Conservation (phyloP, 1,284 basidiomycete species). For the Grifola frondosa region DNA sequence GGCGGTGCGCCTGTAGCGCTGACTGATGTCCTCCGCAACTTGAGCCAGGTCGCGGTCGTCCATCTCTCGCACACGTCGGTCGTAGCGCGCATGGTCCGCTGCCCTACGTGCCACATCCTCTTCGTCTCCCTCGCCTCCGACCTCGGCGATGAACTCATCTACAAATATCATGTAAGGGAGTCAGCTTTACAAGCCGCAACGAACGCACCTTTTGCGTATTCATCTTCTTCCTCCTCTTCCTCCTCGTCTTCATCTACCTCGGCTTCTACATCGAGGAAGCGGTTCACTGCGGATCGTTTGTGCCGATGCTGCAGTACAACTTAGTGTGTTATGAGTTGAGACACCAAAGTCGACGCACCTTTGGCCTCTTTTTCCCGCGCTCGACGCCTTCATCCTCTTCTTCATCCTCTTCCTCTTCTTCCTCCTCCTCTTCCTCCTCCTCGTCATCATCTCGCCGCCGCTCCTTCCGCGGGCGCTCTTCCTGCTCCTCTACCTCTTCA, state of each 20-base stretch:
- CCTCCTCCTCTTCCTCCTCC: conserved; percentile 52
- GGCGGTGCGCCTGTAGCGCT: conserved; percentile 74
- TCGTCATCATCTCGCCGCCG: conserved; percentile 45
- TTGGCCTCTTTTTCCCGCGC: conserved; percentile 53
- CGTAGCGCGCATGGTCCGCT: conserved; percentile 76
- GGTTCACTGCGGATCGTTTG: conserved; percentile 63
- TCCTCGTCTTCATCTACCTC: conserved; percentile 95
- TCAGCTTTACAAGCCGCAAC: not conserved
- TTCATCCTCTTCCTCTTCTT: conserved; percentile 42
- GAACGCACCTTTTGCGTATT: conserved; percentile 66
- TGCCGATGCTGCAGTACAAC: conserved; percentile 52
- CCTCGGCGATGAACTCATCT: conserved; percentile 85
- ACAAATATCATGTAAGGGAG: conserved; percentile 1
- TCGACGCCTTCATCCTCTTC: conserved; percentile 40
- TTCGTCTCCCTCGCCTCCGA: conserved; percentile 62
- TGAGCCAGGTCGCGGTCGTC: conserved; percentile 85
- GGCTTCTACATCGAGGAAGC: conserved; percentile 94
- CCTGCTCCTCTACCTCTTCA: conserved; percentile 37
- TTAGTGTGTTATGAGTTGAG: conserved; percentile 9
- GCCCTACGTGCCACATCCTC: conserved; percentile 64
- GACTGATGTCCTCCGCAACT: conserved; percentile 83
- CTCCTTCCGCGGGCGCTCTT: conserved; percentile 28
- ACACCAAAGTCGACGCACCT: conserved; percentile 42
- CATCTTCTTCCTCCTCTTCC: conserved; percentile 91
- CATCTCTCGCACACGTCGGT: conserved; percentile 73